Evolutionary conservation across 805 yeast species (phyloP), one percentile per base, ranked within the genome.

Genomic region (Candida saitoana): DNA sequence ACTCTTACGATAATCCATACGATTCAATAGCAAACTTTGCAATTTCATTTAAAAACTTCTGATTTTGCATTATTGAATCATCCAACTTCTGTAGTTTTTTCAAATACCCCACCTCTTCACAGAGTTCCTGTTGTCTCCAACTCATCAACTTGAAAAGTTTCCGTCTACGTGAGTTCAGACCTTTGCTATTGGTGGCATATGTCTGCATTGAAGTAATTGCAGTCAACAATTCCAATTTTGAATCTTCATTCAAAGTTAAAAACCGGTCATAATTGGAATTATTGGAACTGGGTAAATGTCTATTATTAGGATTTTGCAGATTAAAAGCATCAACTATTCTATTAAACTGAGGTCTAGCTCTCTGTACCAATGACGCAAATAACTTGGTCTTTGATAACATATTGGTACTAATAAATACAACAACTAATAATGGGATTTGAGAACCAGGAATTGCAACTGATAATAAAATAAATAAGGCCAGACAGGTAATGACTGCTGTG

Each of bases 81-180:
- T 84, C 87, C 1, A 81, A 69, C 5, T 53, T 48, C 14, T 67
- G 59, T 38, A 86, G 58, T 49, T 84, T 80, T 16, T 66, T 60
- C 20, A 72, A 47, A 63, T 85, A 81, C 0, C 83, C 82, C 1
- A 76, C 67, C 18, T 71, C 61, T 8, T 65, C 67, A 18, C 80
- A 79, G 24, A 78, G 56, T 11, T 69, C 61, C 52, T 81, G 86
- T 48, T 82, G 87, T 40, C 75, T 62, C 68, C 75, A 69, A 3
- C 74, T 55, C 74, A 82, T 65, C 49, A 68, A 50, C 46, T 70
- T 71, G 56, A 67, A 72, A 30, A 73, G 54, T 16, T 61, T 57
- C 20, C 72, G 58, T 39, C 76, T 65, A 37, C 72, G 57, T 37
- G 73, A 74, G 46, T 76, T 79, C 69, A 73, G 61, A 3, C 56